These are phyloP conservation scores for Crataegus laevigata DNA, from an alignment of 306 rosid species.

Conservation along the genomic window DNA sequence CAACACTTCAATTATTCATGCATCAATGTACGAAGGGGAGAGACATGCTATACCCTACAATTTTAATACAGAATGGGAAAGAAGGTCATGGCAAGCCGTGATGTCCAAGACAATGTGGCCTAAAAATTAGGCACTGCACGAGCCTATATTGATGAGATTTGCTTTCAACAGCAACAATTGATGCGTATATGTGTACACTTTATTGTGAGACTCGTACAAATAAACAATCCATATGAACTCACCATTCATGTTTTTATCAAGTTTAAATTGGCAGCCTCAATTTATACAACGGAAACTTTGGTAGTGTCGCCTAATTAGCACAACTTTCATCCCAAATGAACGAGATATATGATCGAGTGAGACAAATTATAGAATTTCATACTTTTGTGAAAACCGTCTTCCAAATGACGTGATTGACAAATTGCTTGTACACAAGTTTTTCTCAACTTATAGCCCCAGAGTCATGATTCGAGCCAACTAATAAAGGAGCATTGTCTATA, in stretches of 20 bases:
- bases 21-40: background rate
- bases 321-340: too few species aligned
- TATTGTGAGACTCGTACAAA: background rate
- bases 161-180: background rate
- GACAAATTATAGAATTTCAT: too few species aligned
- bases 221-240: background rate
- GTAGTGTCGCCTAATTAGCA: too few species aligned
- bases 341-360: too few species aligned
- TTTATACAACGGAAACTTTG: too few species aligned
- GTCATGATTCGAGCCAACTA: background rate
- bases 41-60: background rate
- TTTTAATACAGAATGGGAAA: background rate
- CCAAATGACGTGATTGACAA: too few species aligned
- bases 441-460: background rate
- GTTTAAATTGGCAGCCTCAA: background rate
- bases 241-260: background rate
- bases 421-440: too few species aligned
- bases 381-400: too few species aligned
- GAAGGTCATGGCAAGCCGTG: background rate
- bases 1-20: background rate
- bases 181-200: background rate
- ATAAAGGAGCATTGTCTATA: background rate
- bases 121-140: constrained; percentile 1
- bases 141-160: background rate
- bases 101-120: background rate